A percentile compares a stretch with the other conserved stretches of the same genome.
Evolutionary conservation across 306 rosid species (phyloP).

Genomic region (Dalbergia cultrata): DNA sequence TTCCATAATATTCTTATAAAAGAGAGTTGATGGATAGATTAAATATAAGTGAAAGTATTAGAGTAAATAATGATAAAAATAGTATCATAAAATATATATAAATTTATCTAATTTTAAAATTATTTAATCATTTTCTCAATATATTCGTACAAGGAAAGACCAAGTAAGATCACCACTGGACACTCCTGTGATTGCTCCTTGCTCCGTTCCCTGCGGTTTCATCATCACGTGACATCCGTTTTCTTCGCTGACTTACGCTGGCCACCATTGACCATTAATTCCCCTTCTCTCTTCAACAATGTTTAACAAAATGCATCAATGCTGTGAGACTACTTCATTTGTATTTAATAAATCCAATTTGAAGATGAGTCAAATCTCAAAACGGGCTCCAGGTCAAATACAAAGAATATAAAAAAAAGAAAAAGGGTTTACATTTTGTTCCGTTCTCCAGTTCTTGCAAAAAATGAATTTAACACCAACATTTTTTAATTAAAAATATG

Average conservation of each 20-base stretch:
- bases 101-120: no score
- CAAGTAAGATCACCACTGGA: neutral
- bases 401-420: neutral
- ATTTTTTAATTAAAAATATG: no score
- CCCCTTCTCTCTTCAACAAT: neutral
- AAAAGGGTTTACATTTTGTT: neutral
- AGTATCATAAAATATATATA: no score
- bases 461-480: no score
- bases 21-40: no score
- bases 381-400: neutral
- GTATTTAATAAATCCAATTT: neutral
- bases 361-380: neutral
- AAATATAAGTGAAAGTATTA: no score
- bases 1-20: no score
- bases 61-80: no score
- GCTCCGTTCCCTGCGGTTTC: neutral
- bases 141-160: no score
- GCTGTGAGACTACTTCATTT: neutral
- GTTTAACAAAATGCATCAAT: neutral
- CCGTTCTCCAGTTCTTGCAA: neutral
- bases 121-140: no score
- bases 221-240: conserved; percentile 6
- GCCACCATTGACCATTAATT: neutral
- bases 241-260: neutral
- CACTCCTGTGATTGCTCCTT: neutral